Percentiles rank a stretch among this genome's conserved stretches.
phyloP scores from a whole-genome alignment of 2,329 filamentous ascomycete species.

The Cercospora zeae-maydis region DNA sequence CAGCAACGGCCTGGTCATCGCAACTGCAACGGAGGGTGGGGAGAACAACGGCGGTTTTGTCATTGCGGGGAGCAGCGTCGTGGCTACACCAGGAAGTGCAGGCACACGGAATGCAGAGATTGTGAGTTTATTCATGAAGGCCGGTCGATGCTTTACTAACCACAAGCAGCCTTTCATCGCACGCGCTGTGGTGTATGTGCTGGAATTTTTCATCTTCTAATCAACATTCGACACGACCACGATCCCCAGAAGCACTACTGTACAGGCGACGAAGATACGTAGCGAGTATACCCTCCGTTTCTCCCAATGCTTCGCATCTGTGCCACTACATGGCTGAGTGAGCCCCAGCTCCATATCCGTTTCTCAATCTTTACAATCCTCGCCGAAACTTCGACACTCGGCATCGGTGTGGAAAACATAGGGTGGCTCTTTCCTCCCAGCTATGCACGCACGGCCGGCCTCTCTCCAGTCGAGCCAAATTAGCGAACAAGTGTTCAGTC shows the following conservation, averaged over 20 bases:
- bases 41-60: slow-evolving; percentile 31
- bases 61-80: slow-evolving; percentile 32
- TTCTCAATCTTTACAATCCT: neutral
- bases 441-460: no score
- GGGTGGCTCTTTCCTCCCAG: neutral
- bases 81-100: slow-evolving; percentile 33
- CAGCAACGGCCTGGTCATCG: slow-evolving; percentile 27
- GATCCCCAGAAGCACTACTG: slow-evolving; percentile 11
- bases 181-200: slow-evolving; percentile 24
- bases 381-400: neutral
- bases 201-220: slow-evolving; percentile 30
- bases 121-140: slow-evolving; percentile 28
- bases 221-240: neutral
- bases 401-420: neutral
- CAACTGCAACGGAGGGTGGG: slow-evolving; percentile 20
- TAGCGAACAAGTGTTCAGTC: no score
- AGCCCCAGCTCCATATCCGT: neutral
- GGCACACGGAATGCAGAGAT: slow-evolving; percentile 29
- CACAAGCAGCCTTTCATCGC: slow-evolving; percentile 28
- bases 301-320: neutral
- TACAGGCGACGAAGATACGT: slow-evolving; percentile 16
- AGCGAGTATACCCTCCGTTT: slow-evolving; percentile 21
- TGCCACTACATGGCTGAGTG: neutral
- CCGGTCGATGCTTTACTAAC: slow-evolving; percentile 16
- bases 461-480: no score